Conservation (phyloP, 2,329 filamentous ascomycete genomes). For the Orbilia brochopaga region DNA sequence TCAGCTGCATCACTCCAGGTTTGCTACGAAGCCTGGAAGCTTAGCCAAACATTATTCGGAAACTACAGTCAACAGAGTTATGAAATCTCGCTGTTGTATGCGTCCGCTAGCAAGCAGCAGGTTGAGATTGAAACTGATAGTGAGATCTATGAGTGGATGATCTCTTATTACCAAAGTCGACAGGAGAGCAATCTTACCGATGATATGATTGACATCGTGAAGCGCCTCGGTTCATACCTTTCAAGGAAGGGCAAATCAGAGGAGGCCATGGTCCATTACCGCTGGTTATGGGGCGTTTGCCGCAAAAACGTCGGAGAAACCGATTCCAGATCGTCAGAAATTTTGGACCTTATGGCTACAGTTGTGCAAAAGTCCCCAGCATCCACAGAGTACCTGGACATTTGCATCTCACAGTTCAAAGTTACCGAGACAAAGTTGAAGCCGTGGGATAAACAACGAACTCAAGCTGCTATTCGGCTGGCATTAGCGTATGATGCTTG, state of each 20-base stretch:
- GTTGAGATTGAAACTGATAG: slow-evolving; percentile 22
- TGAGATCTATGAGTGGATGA: slow-evolving; percentile 40
- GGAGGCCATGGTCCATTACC: slow-evolving; percentile 37
- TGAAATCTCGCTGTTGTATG: slow-evolving; percentile 19
- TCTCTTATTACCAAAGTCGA: slow-evolving; percentile 13
- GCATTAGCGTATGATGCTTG: slow-evolving; percentile 7
- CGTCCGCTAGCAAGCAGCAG: slow-evolving; percentile 15
- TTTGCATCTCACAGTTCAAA: slow-evolving; percentile 20
- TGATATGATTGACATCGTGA: slow-evolving; percentile 29
- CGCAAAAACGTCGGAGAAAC: slow-evolving; percentile 25
- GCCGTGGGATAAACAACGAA: slow-evolving; percentile 26
- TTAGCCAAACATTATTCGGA: slow-evolving; percentile 31
- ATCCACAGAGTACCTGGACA: slow-evolving; percentile 35
- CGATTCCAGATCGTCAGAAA: slow-evolving; percentile 15
- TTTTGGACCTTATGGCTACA: slow-evolving; percentile 31
- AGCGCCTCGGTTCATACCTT: slow-evolving; percentile 15
- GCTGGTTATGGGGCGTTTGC: slow-evolving; percentile 32
- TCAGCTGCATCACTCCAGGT: slow-evolving; percentile 16
- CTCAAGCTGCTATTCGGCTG: slow-evolving; percentile 24
- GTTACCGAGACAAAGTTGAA: slow-evolving; percentile 17
- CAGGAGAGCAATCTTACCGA: background rate
- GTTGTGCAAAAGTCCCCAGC: slow-evolving; percentile 24
- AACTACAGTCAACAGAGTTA: slow-evolving; percentile 15
- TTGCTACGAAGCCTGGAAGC: slow-evolving; percentile 33
- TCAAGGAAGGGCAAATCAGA: slow-evolving; percentile 13